Conservation (phyloP, 495 filamentous ascomycete species). For the Pseudevernia furfuracea region DNA sequence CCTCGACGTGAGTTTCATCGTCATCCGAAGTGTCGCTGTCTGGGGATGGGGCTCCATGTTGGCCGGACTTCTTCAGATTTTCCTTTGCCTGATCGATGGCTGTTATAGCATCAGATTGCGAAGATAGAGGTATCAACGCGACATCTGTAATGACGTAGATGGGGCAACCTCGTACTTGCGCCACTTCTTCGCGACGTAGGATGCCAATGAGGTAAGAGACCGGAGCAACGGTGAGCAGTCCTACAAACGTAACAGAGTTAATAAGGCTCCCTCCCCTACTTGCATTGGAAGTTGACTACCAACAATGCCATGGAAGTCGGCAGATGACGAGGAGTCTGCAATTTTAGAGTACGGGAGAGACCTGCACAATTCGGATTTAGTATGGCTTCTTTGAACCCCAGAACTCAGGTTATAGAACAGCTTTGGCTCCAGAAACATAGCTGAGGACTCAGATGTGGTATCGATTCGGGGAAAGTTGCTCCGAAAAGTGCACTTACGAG, state of each 20-base stretch:
- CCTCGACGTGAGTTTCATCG: constrained; percentile 16
- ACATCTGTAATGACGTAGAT: constrained; percentile 82
- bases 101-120: constrained; percentile 59
- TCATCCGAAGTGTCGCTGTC: constrained; percentile 32
- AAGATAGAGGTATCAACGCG: constrained; percentile 76
- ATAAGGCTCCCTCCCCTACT: constrained; percentile 9
- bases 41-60: constrained; percentile 24
- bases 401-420: too few relatives aligned
- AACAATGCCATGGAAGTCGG: constrained; percentile 80
- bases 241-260: constrained; percentile 35
- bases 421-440: too few relatives aligned
- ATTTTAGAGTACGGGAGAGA: constrained; percentile 17
- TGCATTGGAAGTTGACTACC: constrained; percentile 46
- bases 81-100: constrained; percentile 59
- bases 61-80: constrained; percentile 32
- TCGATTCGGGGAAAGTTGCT: too few relatives aligned
- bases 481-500: too few relatives aligned
- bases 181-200: constrained; percentile 76
- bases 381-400: too few relatives aligned
- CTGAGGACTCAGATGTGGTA: too few relatives aligned
- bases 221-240: constrained; percentile 63
- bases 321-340: constrained; percentile 20
- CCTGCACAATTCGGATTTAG: too few relatives aligned
- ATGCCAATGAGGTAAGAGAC: constrained; percentile 78
- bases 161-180: constrained; percentile 70